These are phyloP conservation scores for Salix udensis DNA, from an alignment of 345 rosid genomes.

Conservation along the genomic window DNA sequence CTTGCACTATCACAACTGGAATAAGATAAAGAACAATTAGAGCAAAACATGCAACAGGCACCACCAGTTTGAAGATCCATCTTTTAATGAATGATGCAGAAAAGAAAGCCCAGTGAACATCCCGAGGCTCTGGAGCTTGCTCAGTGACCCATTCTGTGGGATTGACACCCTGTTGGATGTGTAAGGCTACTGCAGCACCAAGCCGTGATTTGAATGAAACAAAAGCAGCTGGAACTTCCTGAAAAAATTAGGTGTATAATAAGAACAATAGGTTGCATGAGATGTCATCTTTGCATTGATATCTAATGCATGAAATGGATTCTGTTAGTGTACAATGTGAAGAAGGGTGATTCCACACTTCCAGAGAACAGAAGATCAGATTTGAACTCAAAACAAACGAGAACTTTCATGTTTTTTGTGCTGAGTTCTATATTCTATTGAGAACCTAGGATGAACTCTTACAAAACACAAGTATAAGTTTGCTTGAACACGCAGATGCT, in stretches of 20 bases:
- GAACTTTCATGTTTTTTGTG: not conserved
- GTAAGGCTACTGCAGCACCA: constrained; percentile 71
- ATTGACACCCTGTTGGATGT: constrained; percentile 73
- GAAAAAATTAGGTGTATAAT: constrained; percentile 17
- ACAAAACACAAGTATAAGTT: too few species aligned
- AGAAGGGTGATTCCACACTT: not conserved
- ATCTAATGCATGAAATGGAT: not conserved
- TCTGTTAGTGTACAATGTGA: not conserved
- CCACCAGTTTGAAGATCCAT: constrained; percentile 67
- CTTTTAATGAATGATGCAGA: constrained; percentile 68
- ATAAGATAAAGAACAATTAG: constrained; percentile 62
- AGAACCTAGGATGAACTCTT: too few species aligned
- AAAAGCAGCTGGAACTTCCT: constrained; percentile 90
- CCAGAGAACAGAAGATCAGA: not conserved
- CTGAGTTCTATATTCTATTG: not conserved
- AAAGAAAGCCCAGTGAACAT: constrained; percentile 89
- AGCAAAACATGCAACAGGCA: constrained; percentile 45
- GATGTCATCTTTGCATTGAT: not conserved
- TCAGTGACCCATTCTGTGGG: constrained; percentile 91
- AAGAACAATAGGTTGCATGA: constrained; percentile 10
- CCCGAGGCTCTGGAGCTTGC: constrained; percentile 78
- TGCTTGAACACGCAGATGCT: too few species aligned
- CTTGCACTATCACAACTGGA: constrained; percentile 84
- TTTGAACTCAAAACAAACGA: not conserved
- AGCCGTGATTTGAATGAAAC: constrained; percentile 79